Evolutionary conservation across 208 protist genomes (phyloP).

Genomic region (Trypanosoma avium): DNA sequence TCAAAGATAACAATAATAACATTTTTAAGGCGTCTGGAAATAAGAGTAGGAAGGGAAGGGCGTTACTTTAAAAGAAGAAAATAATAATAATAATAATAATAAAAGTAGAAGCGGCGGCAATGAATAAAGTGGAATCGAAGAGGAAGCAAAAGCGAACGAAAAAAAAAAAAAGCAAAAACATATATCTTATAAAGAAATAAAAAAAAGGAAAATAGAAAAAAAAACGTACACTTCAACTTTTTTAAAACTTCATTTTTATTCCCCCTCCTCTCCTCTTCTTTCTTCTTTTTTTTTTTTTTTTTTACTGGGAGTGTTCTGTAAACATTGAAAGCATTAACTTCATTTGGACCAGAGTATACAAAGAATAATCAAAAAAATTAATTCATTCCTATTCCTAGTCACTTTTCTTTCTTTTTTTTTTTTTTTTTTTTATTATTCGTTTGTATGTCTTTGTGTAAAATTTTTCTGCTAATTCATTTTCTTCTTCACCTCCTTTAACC

Average conservation of each 20-base stretch:
- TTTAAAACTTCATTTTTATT: too few species aligned
- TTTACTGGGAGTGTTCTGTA: too few species aligned
- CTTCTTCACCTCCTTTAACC: neutral
- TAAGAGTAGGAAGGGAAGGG: neutral
- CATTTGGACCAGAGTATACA: too few species aligned
- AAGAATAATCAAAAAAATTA: neutral
- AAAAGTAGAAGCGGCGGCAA: neutral
- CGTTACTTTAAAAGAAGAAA: neutral
- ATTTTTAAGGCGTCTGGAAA: neutral
- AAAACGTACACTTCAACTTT: neutral
- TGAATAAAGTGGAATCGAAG: neutral
- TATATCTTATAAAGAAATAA: neutral
- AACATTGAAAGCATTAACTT: too few species aligned
- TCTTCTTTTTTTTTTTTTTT: too few species aligned
- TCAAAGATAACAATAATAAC: neutral
- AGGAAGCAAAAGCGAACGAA: constrained; percentile 12
- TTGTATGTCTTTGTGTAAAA: neutral
- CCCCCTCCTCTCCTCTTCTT: too few species aligned
- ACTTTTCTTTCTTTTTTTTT: neutral
- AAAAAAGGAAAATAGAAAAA: constrained; percentile 20
- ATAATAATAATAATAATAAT: neutral
- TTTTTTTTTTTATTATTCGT: neutral
- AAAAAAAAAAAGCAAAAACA: neutral
- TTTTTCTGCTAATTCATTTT: neutral
- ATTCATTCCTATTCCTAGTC: neutral